phyloP scores from a whole-genome alignment of 1,284 basidiomycete species.

The Boletus sp. region DNA sequence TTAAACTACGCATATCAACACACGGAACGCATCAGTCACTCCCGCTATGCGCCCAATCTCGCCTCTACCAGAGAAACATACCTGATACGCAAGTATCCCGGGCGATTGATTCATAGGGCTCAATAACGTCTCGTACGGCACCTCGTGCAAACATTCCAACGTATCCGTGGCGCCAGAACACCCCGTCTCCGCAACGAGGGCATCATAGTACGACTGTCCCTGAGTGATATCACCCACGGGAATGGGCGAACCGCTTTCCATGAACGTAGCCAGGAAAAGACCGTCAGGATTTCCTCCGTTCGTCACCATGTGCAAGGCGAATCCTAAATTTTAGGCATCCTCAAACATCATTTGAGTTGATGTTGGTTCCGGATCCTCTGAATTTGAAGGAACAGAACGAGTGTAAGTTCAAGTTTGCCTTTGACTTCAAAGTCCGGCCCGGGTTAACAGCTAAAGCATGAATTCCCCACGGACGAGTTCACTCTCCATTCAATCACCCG shows the following conservation, averaged over 20 bases:
- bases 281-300: constrained; percentile 26
- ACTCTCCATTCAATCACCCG: constrained; percentile 1
- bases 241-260: constrained; percentile 31
- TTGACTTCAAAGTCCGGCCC: too few species aligned
- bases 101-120: constrained; percentile 14
- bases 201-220: constrained; percentile 27
- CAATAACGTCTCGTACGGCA: constrained; percentile 24
- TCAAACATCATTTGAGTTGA: too few species aligned
- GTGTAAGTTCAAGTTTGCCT: too few species aligned
- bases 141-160: constrained; percentile 33
- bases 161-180: constrained; percentile 25
- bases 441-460: too few species aligned
- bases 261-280: constrained; percentile 37
- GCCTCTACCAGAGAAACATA: constrained; percentile 16
- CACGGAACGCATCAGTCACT: background rate
- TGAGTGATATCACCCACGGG: constrained; percentile 24
- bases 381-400: too few species aligned
- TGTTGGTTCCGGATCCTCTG: too few species aligned
- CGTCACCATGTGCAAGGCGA: constrained; percentile 28
- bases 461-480: too few species aligned
- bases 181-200: constrained; percentile 20
- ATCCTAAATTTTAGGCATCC: too few species aligned
- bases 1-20: background rate
- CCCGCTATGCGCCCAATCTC: too few species aligned
- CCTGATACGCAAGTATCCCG: constrained; percentile 46